phyloP scores from a whole-genome alignment of 1,139 yeast genomes.

The Geotrichum carabidarum region DNA sequence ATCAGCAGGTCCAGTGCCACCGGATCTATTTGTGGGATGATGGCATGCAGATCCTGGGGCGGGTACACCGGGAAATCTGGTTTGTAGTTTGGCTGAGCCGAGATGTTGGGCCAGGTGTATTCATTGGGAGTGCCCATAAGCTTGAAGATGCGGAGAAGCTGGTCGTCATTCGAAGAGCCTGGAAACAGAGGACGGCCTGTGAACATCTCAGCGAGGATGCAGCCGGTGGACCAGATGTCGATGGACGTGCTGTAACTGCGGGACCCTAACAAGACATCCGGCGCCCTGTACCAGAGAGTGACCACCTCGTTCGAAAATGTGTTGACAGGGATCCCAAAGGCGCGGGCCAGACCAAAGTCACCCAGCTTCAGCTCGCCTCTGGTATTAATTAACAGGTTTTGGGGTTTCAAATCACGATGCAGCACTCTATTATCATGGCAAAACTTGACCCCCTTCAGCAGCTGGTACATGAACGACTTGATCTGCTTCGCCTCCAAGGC shows the following conservation, averaged over 20 bases:
- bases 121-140: slow-evolving; percentile 96
- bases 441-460: slow-evolving; percentile 83
- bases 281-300: slow-evolving; percentile 97
- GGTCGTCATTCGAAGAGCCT: slow-evolving; percentile 94
- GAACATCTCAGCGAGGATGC: slow-evolving; percentile 96
- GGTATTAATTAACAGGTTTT: slow-evolving; percentile 76
- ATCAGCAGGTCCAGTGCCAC: slow-evolving; percentile 74
- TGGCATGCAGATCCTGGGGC: slow-evolving; percentile 74
- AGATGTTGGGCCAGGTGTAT: slow-evolving; percentile 91
- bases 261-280: slow-evolving; percentile 92
- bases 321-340: slow-evolving; percentile 96
- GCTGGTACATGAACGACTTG: slow-evolving; percentile 88
- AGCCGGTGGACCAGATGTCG: slow-evolving; percentile 98
- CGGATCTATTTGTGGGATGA: slow-evolving; percentile 73
- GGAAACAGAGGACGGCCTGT: slow-evolving; percentile 97
- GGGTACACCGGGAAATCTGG: slow-evolving; percentile 71
- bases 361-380: slow-evolving; percentile 91
- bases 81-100: slow-evolving; percentile 78
- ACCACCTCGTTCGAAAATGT: slow-evolving; percentile 97
- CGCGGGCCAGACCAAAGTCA: slow-evolving; percentile 96
- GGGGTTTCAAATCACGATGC: slow-evolving; percentile 95
- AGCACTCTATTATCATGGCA: slow-evolving; percentile 93
- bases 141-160: slow-evolving; percentile 78
- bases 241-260: slow-evolving; percentile 92
- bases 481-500: slow-evolving; percentile 75